Conservation (phyloP, 2,329 filamentous ascomycete species). For the Alternaria postmessia region DNA sequence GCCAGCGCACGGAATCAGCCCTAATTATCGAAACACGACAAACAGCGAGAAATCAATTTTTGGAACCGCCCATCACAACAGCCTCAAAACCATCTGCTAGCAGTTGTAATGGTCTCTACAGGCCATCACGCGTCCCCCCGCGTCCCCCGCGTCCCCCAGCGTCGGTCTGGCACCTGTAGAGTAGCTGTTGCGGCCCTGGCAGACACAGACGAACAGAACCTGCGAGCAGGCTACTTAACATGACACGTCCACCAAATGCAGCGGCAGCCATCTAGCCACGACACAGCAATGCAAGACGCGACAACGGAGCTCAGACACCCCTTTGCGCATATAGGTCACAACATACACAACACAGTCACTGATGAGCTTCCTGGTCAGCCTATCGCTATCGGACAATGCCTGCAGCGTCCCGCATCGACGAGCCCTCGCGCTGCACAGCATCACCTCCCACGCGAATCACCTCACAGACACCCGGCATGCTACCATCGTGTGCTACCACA, state of each 20-base stretch:
- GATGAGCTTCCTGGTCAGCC: conserved; percentile 18
- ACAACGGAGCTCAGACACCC: conserved; percentile 18
- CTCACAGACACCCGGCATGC: conserved; percentile 19
- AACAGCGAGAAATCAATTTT: conserved; percentile 14
- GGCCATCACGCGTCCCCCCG: conserved; percentile 25
- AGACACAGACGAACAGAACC: conserved; percentile 14
- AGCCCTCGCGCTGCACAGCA: not conserved
- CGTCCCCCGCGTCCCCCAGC: too few species aligned
- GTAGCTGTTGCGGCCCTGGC: conserved; percentile 23
- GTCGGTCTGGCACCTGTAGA: conserved; percentile 27
- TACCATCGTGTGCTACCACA: conserved; percentile 23
- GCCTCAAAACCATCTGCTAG: conserved; percentile 21
- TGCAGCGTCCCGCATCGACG: conserved; percentile 13
- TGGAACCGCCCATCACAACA: conserved; percentile 10
- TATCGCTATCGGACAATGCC: conserved; percentile 16
- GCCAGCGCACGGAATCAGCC: too few species aligned
- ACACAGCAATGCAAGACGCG: conserved; percentile 22
- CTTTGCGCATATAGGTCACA: conserved; percentile 15
- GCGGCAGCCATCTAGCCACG: conserved; percentile 22
- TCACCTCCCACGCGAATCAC: not conserved
- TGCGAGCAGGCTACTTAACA: conserved; percentile 25
- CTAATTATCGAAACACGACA: not conserved
- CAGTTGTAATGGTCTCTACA: conserved; percentile 25
- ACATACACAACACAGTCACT: conserved; percentile 21
- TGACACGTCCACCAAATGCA: conserved; percentile 18